Base-by-base conservation (phyloP, 2,329 filamentous ascomycete species). In the Fusarium albidum region DNA sequence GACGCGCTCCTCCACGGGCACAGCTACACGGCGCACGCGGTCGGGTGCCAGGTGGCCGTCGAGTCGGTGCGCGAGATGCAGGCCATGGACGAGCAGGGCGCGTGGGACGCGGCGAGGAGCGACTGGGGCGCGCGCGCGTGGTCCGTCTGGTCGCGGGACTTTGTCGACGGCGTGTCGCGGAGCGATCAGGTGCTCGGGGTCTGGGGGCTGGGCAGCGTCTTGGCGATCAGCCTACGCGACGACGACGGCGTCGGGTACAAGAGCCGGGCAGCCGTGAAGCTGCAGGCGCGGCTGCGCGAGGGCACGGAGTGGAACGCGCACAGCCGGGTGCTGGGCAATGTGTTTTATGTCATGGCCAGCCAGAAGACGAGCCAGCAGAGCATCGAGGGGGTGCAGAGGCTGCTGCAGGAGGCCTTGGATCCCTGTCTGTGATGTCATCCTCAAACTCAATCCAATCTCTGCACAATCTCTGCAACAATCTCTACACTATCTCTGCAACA, bases 1-100 rank as follows among this genome's bases (percentile, higher is more conserved):
- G 90, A 94, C 61, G 91, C 91, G 0, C 73, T 96, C 6, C 76
- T 96, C 4, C 92, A 96, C 63, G 91, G 91, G 0, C 91, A 96
- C 69, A 94, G 90, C 70, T 96, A 96, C 73, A 96, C 91, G 0
- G 91, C 91, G 0, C 91, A 96, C 70, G 82, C 92, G 0, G 82
- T 95, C 2, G 92, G 91, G 1, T 96, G 91, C 64, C 84, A 88
- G 37, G 90, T 96, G 0, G 92, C 89, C 0, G 78, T 88, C n/a
- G 83, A 85, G 43, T 87, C 85, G 1, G 69, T 96, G 9, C 69
- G 73, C 9, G 78, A 79, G 32, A 83, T 94, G 79, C 70, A 77
- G 37, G 66, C 73, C 1, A 82, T 92, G 77, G 84, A 90, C 4
- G 63, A 64, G 1, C 65, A 69, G 1, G 83, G 82, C 0, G 73